These are phyloP conservation scores for Phytophthora megakarya DNA, from an alignment of 352 stramenopile genomes.

Conservation along the genomic window DNA sequence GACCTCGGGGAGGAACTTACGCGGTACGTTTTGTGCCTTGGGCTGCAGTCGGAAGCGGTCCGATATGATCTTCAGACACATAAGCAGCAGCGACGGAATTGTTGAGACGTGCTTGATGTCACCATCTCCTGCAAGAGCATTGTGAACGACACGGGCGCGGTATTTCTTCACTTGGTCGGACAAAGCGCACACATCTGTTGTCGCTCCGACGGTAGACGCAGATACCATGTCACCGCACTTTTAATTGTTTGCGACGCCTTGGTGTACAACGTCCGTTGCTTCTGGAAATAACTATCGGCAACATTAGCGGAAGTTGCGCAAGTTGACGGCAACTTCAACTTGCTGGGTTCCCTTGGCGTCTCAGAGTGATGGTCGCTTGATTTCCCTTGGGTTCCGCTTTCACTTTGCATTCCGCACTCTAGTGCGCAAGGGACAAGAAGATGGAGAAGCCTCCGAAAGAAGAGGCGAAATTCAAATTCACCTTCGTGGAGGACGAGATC, in stretches of 20 bases:
- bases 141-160: constrained; percentile 58
- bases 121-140: constrained; percentile 25
- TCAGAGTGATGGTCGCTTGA: constrained; percentile 40
- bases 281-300: constrained; percentile 14
- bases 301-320: neutral
- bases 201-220: constrained; percentile 61
- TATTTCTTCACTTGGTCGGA: constrained; percentile 88
- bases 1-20: constrained; percentile 84
- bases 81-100: constrained; percentile 64
- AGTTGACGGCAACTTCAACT: constrained; percentile 28
- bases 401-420: constrained; percentile 32
- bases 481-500: constrained; percentile 47
- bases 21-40: constrained; percentile 73
- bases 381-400: constrained; percentile 36
- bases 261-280: neutral
- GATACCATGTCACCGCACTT: constrained; percentile 57
- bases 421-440: constrained; percentile 6
- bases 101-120: constrained; percentile 25
- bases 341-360: no score
- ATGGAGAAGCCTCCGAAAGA: constrained; percentile 20
- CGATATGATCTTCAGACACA: constrained; percentile 84
- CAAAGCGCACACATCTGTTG: constrained; percentile 68
- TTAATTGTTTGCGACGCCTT: no score
- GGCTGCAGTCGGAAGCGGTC: constrained; percentile 70
- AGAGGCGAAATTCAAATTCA: constrained; percentile 2